Conservation (phyloP, 208 protist species). For the Acanthamoeba triangularis region DNA sequence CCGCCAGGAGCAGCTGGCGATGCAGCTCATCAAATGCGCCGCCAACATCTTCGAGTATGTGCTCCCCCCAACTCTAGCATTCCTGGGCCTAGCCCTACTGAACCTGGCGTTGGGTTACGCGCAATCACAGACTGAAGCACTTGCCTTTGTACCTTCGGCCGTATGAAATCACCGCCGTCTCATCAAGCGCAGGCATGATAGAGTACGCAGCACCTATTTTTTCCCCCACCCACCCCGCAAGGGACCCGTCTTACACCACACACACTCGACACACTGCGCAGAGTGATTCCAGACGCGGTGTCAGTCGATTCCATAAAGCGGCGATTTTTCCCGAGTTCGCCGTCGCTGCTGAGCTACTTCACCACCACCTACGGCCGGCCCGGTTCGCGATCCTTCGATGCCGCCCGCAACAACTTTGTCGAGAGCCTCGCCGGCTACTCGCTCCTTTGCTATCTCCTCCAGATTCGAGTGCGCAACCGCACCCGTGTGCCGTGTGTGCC, state of each 20-base stretch:
- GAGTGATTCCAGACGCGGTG: constrained; percentile 72
- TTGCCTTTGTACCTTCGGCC: constrained; percentile 65
- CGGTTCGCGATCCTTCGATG: constrained; percentile 2
- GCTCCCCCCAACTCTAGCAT: not conserved
- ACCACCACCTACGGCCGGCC: constrained; percentile 60
- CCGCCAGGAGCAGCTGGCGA: constrained; percentile 75
- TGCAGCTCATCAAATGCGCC: constrained; percentile 70
- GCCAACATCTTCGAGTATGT: constrained; percentile 54
- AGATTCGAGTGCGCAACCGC: constrained; percentile 26
- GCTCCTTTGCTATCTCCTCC: constrained; percentile 71
- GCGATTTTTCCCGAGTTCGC: constrained; percentile 72
- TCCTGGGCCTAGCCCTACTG: too few relatives aligned
- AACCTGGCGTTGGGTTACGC: too few relatives aligned
- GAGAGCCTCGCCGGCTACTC: constrained; percentile 77
- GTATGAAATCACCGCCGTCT: constrained; percentile 60
- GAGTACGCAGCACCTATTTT: not conserved
- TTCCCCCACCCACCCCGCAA: too few relatives aligned
- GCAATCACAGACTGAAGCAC: not conserved
- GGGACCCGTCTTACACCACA: too few relatives aligned
- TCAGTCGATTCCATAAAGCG: constrained; percentile 74
- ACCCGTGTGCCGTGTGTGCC: not conserved
- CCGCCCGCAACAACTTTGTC: constrained; percentile 78
- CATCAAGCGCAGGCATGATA: constrained; percentile 54
- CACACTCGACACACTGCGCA: not conserved
- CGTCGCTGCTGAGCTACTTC: constrained; percentile 63